Evolutionary conservation across 1,139 yeast species (phyloP).

Genomic region (Geotrichum reessii): DNA sequence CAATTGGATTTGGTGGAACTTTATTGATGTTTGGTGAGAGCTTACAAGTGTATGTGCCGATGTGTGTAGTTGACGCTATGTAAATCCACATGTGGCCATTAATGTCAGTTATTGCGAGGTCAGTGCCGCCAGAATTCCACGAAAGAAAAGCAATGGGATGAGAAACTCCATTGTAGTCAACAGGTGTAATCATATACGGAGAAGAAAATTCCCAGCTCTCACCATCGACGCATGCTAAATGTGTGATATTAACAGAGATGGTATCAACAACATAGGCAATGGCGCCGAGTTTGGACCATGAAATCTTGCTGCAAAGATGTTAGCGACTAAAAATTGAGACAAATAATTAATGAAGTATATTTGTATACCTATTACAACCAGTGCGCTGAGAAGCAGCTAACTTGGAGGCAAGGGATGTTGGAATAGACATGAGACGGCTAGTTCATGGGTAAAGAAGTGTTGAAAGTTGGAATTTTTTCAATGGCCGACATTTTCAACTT

Average conservation of each 20-base stretch:
- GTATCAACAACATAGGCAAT: slow-evolving; percentile 51
- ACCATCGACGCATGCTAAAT: slow-evolving; percentile 60
- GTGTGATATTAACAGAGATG: slow-evolving; percentile 46
- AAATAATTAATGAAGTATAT: neutral
- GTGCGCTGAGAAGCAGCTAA: slow-evolving; percentile 12
- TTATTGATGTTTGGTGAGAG: slow-evolving; percentile 22
- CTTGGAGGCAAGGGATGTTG: slow-evolving; percentile 7
- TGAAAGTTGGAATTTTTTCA: neutral
- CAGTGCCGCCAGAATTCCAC: slow-evolving; percentile 42
- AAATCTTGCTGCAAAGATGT: slow-evolving; percentile 36
- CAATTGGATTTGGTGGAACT: slow-evolving; percentile 24
- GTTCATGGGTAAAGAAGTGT: neutral
- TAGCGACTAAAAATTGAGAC: neutral
- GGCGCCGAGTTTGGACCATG: slow-evolving; percentile 75
- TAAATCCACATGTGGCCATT: slow-evolving; percentile 39
- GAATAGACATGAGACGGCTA: slow-evolving; percentile 5
- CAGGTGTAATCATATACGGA: slow-evolving; percentile 37
- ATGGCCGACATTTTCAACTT: neutral
- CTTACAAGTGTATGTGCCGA: slow-evolving; percentile 27
- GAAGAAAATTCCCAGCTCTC: slow-evolving; percentile 59
- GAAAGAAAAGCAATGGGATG: slow-evolving; percentile 34
- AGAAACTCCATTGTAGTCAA: slow-evolving; percentile 24
- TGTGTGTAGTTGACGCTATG: slow-evolving; percentile 23
- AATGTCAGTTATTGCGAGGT: slow-evolving; percentile 40
- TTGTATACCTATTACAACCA: slow-evolving; percentile 14